Evolutionary conservation across 2,329 filamentous ascomycete genomes (phyloP), one percentile per base, ranked within the genome.

Genomic region (Xylaria sp.): DNA sequence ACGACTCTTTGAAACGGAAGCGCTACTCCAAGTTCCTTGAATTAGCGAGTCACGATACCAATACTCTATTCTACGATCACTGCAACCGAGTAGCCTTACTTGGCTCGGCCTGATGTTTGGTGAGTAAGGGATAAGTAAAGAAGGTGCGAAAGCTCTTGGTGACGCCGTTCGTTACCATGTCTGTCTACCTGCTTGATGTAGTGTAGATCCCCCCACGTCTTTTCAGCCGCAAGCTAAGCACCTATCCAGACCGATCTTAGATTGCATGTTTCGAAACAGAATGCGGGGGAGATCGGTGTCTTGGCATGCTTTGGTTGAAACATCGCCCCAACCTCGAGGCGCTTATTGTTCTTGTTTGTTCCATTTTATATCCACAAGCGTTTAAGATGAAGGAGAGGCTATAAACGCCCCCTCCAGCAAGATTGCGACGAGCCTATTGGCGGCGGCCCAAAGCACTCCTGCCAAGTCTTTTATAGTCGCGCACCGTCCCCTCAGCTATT

Each of bases 301-400:
- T 68, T 66, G 66, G 66, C 63, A 54, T 49, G 31, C 36, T 47
- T 51, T 53, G 49, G 55, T 57, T 61, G 63, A 66, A 68, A 68
- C 66, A 51, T 20, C 51, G 42, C 50, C 42, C 49, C 47, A 45
- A 51, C 38, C 6, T 31, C 38, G 20, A 38, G 50, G 63, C 66
- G 59, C 66, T 57, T 68, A 66, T 55, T 27, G 10, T 53, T 63
- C 20, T 17, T 29, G 22, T n/a, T 15, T 33, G 9, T 44, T n/a
- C 42, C 7, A n/a, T 44, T 22, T 20, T 20, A 20, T 20, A 9
- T 20, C 36, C 49, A 22, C 54, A 59, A 36, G n/a, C 20, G 31
- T 44, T 47, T 42, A 51, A 59, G 45, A 67, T 64, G 65, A 67
- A 67, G 65, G 55, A 64, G 60, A 56, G 42, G 29, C 50, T 27